Evolutionary conservation across 2,329 filamentous ascomycete species (phyloP).

Genomic region (Fusarium liriodendri): DNA sequence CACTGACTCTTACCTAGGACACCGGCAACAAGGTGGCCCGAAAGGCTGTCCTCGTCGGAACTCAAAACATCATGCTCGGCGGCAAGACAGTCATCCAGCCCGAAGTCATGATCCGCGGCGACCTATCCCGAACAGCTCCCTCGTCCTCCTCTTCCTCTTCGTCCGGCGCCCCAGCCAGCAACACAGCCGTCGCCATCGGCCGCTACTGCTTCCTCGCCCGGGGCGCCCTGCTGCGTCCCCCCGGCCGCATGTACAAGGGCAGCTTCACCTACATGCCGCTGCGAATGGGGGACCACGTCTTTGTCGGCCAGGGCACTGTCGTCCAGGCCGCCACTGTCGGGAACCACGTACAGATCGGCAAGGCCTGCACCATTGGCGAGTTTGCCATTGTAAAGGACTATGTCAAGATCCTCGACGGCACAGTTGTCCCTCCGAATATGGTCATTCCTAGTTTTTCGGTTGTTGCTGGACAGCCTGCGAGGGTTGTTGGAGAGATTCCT

Average conservation of each 20-base stretch:
- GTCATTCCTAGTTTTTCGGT: slow-evolving; percentile 93
- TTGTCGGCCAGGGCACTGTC: slow-evolving; percentile 79
- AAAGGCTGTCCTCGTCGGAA: slow-evolving; percentile 90
- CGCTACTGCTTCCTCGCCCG: slow-evolving; percentile 90
- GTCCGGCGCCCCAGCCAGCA: slow-evolving; percentile 59
- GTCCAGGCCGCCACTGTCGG: slow-evolving; percentile 87
- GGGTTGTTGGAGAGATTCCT: slow-evolving; percentile 83
- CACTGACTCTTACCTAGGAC: slow-evolving; percentile 68
- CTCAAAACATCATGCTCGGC: slow-evolving; percentile 96
- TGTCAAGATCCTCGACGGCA: slow-evolving; percentile 85
- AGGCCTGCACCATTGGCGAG: slow-evolving; percentile 80
- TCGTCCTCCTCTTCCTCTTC: slow-evolving; percentile 56
- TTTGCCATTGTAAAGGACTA: slow-evolving; percentile 96
- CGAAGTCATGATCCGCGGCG: slow-evolving; percentile 92
- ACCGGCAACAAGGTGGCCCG: slow-evolving; percentile 98
- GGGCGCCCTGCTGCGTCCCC: slow-evolving; percentile 82
- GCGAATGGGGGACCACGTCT: slow-evolving; percentile 94
- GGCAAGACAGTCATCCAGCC: slow-evolving; percentile 97
- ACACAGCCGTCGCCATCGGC: slow-evolving; percentile 85
- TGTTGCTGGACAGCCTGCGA: slow-evolving; percentile 84
- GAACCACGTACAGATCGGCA: slow-evolving; percentile 87
- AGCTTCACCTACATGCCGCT: slow-evolving; percentile 86
- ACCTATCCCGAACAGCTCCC: slow-evolving; percentile 74
- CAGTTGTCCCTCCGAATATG: slow-evolving; percentile 87
- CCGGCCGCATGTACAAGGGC: slow-evolving; percentile 84